These are phyloP conservation scores for Ophiostoma quercus DNA, from an alignment of 2,329 filamentous ascomycete genomes.

Conservation along the genomic window DNA sequence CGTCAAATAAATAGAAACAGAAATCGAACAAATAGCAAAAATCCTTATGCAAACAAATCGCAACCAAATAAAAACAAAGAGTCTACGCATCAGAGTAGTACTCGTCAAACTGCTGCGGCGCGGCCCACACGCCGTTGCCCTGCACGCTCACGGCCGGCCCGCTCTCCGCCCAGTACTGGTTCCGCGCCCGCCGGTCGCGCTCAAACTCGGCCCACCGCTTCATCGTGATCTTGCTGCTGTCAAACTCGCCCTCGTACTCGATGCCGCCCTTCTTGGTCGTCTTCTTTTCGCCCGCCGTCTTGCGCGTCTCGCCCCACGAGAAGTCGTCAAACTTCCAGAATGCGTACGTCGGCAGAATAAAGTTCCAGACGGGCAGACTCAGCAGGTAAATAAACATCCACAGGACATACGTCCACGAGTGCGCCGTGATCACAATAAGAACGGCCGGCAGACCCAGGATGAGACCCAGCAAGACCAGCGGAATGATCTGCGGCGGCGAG, in stretches of 20 bases:
- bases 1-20: neutral
- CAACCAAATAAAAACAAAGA: neutral
- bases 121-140: constrained; percentile 39
- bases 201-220: constrained; percentile 98
- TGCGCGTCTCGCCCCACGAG: constrained; percentile 96
- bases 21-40: neutral
- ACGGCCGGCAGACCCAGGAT: constrained; percentile 92
- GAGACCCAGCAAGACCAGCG: constrained; percentile 77
- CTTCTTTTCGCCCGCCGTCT: constrained; percentile 87
- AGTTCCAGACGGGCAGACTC: constrained; percentile 96
- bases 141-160: constrained; percentile 34
- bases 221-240: constrained; percentile 99
- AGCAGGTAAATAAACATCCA: constrained; percentile 98
- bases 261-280: constrained; percentile 80
- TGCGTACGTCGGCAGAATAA: constrained; percentile 85
- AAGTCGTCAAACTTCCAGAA: constrained; percentile 99
- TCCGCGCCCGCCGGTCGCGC: constrained; percentile 51
- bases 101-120: constrained; percentile 46
- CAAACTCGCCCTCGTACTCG: constrained; percentile 91
- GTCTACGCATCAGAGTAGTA: constrained; percentile 51
- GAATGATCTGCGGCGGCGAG: constrained; percentile 76
- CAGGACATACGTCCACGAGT: constrained; percentile 82
- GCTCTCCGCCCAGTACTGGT: constrained; percentile 51
- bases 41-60: neutral
- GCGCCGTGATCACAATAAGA: constrained; percentile 87